Conservation (phyloP, 2,329 filamentous ascomycete species). For the Nigrospora osmanthi region DNA sequence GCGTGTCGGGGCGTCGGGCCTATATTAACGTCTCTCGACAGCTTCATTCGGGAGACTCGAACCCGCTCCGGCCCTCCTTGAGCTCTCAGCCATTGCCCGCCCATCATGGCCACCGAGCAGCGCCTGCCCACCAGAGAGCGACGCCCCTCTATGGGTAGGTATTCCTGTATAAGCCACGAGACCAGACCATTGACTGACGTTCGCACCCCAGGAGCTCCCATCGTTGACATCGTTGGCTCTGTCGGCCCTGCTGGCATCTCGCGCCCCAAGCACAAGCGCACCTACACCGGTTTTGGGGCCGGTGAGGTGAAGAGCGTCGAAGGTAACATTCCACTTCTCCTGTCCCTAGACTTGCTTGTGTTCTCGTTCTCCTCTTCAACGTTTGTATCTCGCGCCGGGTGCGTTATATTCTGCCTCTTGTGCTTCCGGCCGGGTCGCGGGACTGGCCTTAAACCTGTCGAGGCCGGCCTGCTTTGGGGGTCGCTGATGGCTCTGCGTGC, state of each 20-base stretch:
- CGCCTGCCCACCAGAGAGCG: slow-evolving; percentile 58
- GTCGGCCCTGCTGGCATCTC: slow-evolving; percentile 79
- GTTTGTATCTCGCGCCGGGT: too few species aligned
- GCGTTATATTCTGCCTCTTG: too few species aligned
- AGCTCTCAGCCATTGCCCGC: neutral
- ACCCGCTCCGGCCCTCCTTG: too few species aligned
- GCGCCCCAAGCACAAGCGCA: slow-evolving; percentile 92
- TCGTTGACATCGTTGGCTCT: slow-evolving; percentile 78
- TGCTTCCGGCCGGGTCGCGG: too few species aligned
- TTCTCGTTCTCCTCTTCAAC: too few species aligned
- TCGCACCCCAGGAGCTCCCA: slow-evolving; percentile 50
- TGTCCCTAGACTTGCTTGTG: too few species aligned
- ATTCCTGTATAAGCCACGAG: neutral
- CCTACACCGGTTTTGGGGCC: slow-evolving; percentile 87
- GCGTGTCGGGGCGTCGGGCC: too few species aligned
- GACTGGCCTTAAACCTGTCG: neutral
- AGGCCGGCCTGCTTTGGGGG: neutral
- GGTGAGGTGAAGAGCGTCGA: slow-evolving; percentile 91
- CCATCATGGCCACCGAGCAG: slow-evolving; percentile 23
- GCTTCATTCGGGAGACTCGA: too few species aligned
- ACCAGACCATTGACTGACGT: neutral
- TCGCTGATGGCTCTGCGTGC: neutral
- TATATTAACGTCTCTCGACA: too few species aligned
- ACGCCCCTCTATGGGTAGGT: slow-evolving; percentile 58
- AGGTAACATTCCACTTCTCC: slow-evolving; percentile 37